Conservation (phyloP, 495 filamentous ascomycete species). For the Lasiosphaeria miniovina region DNA sequence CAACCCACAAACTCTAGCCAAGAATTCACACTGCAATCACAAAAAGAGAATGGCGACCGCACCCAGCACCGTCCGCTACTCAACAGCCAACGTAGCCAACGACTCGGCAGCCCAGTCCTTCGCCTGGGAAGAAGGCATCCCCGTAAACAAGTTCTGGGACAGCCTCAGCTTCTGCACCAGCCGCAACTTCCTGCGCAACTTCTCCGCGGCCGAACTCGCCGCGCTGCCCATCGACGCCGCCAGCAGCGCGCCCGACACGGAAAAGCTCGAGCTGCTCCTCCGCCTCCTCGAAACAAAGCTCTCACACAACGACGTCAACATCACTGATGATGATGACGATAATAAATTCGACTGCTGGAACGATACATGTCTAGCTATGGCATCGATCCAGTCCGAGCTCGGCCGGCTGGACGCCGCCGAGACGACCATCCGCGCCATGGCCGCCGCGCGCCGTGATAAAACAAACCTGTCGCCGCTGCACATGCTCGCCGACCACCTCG, state of each 20-base stretch:
- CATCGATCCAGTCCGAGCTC: no score
- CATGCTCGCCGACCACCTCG: constrained; percentile 1
- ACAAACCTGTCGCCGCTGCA: constrained; percentile 4
- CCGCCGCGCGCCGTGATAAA: neutral
- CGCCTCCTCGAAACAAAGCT: neutral
- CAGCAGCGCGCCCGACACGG: constrained; percentile 5
- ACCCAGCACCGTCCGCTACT: constrained; percentile 7
- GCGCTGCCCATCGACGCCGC: constrained; percentile 14
- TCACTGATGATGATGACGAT: no score
- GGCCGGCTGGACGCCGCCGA: no score
- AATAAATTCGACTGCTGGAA: no score
- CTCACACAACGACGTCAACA: no score
- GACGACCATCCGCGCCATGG: no score
- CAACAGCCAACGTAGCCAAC: constrained; percentile 7
- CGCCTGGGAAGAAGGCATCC: constrained; percentile 12
- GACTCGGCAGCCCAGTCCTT: constrained; percentile 4
- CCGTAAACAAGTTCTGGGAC: constrained; percentile 15
- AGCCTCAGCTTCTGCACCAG: constrained; percentile 6
- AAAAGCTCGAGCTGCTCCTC: constrained; percentile 11
- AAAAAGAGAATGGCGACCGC: neutral
- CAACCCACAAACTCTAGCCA: no score
- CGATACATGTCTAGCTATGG: no score
- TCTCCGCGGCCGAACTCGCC: constrained; percentile 9
- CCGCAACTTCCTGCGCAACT: constrained; percentile 17
- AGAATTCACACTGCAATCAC: no score